phyloP scores from a whole-genome alignment of 305 asterid species.

The Fraxinus velutina region DNA sequence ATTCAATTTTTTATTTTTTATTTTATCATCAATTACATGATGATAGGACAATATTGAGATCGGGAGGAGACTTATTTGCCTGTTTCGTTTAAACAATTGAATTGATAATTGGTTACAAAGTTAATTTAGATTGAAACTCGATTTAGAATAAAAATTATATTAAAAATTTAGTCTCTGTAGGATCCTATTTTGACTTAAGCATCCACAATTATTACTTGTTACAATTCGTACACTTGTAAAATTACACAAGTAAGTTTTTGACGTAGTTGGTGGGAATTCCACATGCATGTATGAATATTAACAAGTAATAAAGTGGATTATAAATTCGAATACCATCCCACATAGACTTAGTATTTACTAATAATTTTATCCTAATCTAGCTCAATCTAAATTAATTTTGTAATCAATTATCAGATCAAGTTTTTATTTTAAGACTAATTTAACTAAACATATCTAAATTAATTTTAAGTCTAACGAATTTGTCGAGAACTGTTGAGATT shows the following conservation, averaged over 20 bases:
- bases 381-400: neutral
- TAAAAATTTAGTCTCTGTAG: neutral
- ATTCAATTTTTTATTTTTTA: too few relatives aligned
- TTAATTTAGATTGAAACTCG: too few relatives aligned
- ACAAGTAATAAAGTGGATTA: neutral
- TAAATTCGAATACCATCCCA: neutral
- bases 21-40: too few relatives aligned
- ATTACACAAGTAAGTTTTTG: neutral
- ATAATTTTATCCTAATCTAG: neutral
- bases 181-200: neutral
- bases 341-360: neutral
- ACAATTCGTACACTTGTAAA: too few relatives aligned
- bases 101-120: neutral
- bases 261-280: too few relatives aligned
- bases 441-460: neutral
- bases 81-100: neutral
- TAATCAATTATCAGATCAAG: neutral
- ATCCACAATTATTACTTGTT: neutral
- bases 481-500: too few relatives aligned
- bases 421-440: neutral
- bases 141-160: too few relatives aligned
- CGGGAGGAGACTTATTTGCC: too few relatives aligned
- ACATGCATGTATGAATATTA: neutral
- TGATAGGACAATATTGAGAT: too few relatives aligned
- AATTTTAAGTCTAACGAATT: too few relatives aligned